A percentile compares a stretch with the other conserved stretches of the same genome.
Conservation (phyloP, 2,329 filamentous ascomycete genomes). For the Botryotinia calthae region DNA sequence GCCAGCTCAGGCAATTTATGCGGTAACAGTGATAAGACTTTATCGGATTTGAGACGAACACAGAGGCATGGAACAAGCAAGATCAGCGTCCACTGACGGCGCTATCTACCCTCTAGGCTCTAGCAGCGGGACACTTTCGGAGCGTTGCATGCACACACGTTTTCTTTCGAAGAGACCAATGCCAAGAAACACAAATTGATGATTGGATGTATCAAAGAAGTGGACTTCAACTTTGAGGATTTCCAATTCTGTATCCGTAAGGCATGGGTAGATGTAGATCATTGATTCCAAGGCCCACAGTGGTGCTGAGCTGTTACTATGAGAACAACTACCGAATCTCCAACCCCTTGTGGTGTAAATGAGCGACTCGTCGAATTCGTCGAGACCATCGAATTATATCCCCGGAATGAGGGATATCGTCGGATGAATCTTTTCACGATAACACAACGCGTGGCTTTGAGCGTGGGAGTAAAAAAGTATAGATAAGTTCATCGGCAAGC, state of each 20-base stretch:
- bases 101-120: background rate
- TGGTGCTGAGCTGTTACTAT: background rate
- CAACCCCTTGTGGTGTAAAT: background rate
- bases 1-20: background rate
- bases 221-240: background rate
- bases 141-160: background rate
- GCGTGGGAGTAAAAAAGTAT: background rate
- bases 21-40: background rate
- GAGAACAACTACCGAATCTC: background rate
- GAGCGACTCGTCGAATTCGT: background rate
- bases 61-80: background rate
- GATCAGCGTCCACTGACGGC: background rate
- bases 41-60: background rate
- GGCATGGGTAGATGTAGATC: conserved; percentile 7
- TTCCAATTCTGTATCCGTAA: background rate
- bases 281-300: background rate
- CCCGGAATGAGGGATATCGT: background rate
- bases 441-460: background rate
- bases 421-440: background rate
- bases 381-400: background rate
- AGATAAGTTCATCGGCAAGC: background rate
- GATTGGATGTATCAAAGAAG: background rate
- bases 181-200: background rate
- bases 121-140: background rate
- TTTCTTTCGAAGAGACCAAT: background rate